Evolutionary conservation across 2,329 filamentous ascomycete genomes (phyloP).

Genomic region (Ascocoryne sarcoides): DNA sequence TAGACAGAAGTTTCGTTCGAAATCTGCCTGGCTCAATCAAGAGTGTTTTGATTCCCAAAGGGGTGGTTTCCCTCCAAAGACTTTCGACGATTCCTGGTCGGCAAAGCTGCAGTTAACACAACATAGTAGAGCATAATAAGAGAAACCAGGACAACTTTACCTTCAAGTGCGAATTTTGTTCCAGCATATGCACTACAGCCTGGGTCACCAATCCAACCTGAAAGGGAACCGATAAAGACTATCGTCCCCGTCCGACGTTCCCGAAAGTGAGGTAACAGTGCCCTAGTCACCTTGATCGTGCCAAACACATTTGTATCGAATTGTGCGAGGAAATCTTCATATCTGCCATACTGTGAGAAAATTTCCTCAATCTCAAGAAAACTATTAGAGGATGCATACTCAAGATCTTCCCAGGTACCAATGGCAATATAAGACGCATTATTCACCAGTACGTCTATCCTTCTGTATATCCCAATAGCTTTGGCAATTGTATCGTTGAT

Average conservation of each 20-base stretch:
- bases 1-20: constrained; percentile 34
- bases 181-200: constrained; percentile 7
- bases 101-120: no score
- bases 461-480: constrained; percentile 23
- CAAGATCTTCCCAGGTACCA: constrained; percentile 24
- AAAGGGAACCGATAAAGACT: constrained; percentile 12
- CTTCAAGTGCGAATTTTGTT: constrained; percentile 8
- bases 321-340: constrained; percentile 6
- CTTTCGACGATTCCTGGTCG: no score
- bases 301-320: constrained; percentile 49
- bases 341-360: not conserved
- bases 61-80: constrained; percentile 2
- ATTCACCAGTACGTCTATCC: constrained; percentile 31
- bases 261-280: constrained; percentile 40
- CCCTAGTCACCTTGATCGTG: constrained; percentile 37
- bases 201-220: constrained; percentile 5
- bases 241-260: constrained; percentile 30
- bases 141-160: not conserved
- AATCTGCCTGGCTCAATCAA: constrained; percentile 41
- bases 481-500: constrained; percentile 31
- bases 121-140: no score
- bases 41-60: constrained; percentile 6
- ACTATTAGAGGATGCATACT: constrained; percentile 14
- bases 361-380: no score
- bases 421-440: constrained; percentile 26